Base-by-base conservation (phyloP, 2,329 filamentous ascomycete genomes). In the Simplicillium aogashimaense region DNA sequence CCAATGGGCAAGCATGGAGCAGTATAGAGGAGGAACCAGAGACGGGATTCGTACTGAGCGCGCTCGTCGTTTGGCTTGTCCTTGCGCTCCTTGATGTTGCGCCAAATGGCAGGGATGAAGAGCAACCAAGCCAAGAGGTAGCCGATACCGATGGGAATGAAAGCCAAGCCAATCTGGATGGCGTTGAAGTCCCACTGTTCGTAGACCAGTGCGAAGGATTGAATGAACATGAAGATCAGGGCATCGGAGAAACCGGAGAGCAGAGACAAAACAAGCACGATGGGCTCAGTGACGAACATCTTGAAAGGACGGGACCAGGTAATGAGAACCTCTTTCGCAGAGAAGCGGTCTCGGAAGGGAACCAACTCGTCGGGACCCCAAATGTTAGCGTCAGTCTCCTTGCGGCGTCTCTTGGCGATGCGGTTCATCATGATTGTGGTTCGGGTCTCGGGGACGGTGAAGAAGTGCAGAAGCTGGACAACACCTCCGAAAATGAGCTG, bases 201-300 rank as follows among this genome's bases (percentile, higher is more conserved):
- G 50, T 84, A 83, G 2, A 87, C 81, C 2, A 84, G 66, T 0
- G 65, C 60, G 49, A 85, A 87, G 0, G 77, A 82, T 55, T 86
- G 79, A 40, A 86, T 76, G 55, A 83, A 84, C 67, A 83, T 84
- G 65, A 86, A 87, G 59, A 86, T 86, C 4, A 87, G 71, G 3
- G 81, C 81, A 43, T 86, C 83, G 9, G 74, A 78, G 65, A 86
- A 86, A 28, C 82, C 82, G 3, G 74, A 81, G 5, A 86, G 74
- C 1, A 86, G 69, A 2, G 82, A 86, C 5, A 86, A 65, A 30
- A 72, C 75, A 13, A 83, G 64, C 10, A 86, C 83, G 42, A 87
- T 87, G 4, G 83, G 82, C 60, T 88, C 83, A 1, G 76, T 82
- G 29, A 83, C 46, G 55, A 86, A 83, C 76, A 86, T 83, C 51